phyloP scores from a whole-genome alignment of 768 basidiomycete genomes.

The Plicaturopsis crispa region DNA sequence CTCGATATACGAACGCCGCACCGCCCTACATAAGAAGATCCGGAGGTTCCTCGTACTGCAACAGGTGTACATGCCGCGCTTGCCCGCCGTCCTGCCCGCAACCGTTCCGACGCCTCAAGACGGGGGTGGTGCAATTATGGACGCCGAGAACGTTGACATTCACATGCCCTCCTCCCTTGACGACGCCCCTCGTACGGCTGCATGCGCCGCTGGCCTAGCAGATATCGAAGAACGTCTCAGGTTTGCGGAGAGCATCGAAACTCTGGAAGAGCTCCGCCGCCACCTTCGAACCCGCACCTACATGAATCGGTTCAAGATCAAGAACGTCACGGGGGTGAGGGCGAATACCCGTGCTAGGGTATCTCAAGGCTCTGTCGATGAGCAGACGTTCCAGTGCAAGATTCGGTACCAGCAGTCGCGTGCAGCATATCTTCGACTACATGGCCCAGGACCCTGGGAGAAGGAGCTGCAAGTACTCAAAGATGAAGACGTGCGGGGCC shows the following conservation, averaged over 20 bases:
- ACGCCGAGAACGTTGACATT: slow-evolving; percentile 2
- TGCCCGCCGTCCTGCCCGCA: not conserved
- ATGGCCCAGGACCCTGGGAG: slow-evolving; percentile 12
- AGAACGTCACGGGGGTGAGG: slow-evolving; percentile 12
- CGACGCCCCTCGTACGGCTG: not conserved
- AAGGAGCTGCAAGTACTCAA: slow-evolving; percentile 7
- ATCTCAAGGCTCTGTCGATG: slow-evolving; percentile 11
- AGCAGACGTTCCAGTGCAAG: slow-evolving; percentile 8
- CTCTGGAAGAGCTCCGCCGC: slow-evolving; percentile 9
- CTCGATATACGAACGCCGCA: slow-evolving; percentile 6
- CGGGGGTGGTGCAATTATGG: too few species aligned
- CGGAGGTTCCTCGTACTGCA: slow-evolving; percentile 6
- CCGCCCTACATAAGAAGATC: slow-evolving; percentile 5
- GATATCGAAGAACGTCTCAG: slow-evolving; percentile 14
- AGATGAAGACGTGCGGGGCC: slow-evolving; percentile 10
- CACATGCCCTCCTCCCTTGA: slow-evolving; percentile 15
- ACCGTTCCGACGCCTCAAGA: not conserved
- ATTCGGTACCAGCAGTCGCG: slow-evolving; percentile 13
- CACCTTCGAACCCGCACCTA: slow-evolving; percentile 16
- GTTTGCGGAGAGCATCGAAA: slow-evolving; percentile 11
- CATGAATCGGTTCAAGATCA: slow-evolving; percentile 15
- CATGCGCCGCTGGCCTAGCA: slow-evolving; percentile 9
- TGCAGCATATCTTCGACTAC: slow-evolving; percentile 8
- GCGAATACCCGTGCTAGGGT: slow-evolving; percentile 16
- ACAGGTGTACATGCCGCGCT: slow-evolving; percentile 11